These are phyloP conservation scores for Aegilops speltoides DNA, from an alignment of 176 grass and related monocot genomes.

Conservation along the genomic window DNA sequence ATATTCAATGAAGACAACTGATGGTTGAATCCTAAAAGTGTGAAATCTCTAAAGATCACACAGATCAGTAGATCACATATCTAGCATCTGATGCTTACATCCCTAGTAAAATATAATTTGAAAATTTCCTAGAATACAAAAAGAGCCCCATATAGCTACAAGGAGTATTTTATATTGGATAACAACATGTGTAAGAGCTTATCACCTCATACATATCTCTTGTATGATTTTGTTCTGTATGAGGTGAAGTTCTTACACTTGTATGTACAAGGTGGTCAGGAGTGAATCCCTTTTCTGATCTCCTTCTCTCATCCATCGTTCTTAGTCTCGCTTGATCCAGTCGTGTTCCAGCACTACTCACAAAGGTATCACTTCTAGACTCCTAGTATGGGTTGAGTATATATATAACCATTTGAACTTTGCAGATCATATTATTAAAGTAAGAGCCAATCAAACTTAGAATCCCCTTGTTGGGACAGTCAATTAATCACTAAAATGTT, in stretches of 20 bases:
- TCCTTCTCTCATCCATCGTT: no score
- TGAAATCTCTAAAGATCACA: constrained; percentile 8
- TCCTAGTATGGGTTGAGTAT: not conserved
- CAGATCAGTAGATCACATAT: not conserved
- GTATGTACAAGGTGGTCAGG: no score
- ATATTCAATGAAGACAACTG: not conserved
- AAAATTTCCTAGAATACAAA: not conserved
- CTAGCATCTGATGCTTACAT: constrained; percentile 13
- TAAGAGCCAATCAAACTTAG: no score
- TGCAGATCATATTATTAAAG: no score
- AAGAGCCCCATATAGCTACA: not conserved
- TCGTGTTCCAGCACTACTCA: no score
- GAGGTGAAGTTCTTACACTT: no score
- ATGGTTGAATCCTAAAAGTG: not conserved
- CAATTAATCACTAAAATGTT: no score
- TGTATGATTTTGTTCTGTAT: constrained; percentile 2
- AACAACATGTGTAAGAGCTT: constrained; percentile 13
- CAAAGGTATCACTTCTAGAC: no score
- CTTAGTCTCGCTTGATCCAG: no score
- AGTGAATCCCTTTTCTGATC: no score
- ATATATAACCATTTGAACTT: no score
- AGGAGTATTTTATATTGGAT: not conserved
- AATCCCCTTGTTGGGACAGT: no score
- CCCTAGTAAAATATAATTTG: not conserved
- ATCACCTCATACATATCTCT: constrained; percentile 39